Evolutionary conservation across 73 alveolate genomes (phyloP), one percentile per base, ranked within the genome.

Genomic region (Tetrahymena borealis): DNA sequence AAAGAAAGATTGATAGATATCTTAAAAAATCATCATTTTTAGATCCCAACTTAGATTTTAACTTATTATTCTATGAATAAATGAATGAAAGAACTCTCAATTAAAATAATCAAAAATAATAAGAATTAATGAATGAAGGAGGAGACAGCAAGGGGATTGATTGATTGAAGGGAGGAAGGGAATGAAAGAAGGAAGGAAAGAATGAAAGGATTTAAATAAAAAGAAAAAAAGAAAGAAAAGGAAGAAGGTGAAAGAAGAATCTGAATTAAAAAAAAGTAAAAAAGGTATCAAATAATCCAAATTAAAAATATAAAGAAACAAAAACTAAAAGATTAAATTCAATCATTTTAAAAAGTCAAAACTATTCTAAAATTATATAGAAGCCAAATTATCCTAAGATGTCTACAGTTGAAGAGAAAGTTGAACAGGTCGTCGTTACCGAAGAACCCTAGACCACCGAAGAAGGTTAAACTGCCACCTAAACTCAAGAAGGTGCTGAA

Each of bases 401-500:
- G 85, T 60, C 85, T 28, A 60, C 85, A 60, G 85, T 60, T 60
- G 85, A 60, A 60, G 28, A 60, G 37, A 13, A 60, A 60, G 85
- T 60, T 60, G 85, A 60, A 60, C 10, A 60, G 31, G n/a, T 24
- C 37, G 85, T 18, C 85, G 85, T 60, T 60, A 18, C 85, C 28
- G 85, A 60, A 60, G 20, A 60, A 60, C 33, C 20, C 20, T 13
- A 32, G 37, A 60, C 20, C 16, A 60, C 85, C 85, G 28, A 32
- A 5, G 85, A 60, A 60, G n/a, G n/a, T n/a, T 60, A 60, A 60
- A 32, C 85, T 18, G 85, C 28, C 85, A 24, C n/a, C n/a, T 60
- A 60, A 60, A 35, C 85, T 60, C 85, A 60, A 60, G 85, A 60
- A 60, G 85, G 85, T 60, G 85, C 85, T 60, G 85, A 60, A 60